A percentile compares a stretch with the other conserved stretches of the same genome.
Conservation (phyloP, 306 rosid species). For the Mimosa bimucronata region DNA sequence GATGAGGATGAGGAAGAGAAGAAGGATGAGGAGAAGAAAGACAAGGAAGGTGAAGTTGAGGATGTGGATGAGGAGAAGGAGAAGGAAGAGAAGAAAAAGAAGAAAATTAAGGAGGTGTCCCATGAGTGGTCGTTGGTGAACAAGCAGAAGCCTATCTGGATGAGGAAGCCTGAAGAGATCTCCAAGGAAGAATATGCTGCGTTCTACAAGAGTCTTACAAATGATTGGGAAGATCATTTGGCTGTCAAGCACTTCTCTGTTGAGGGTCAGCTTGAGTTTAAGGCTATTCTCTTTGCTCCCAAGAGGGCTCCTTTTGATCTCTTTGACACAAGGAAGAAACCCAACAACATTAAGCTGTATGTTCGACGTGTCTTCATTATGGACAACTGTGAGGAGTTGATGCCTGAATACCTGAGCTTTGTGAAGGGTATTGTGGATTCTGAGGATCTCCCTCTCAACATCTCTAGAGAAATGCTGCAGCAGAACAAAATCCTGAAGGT, state of each 20-base stretch:
- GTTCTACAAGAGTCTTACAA: constrained; percentile 89
- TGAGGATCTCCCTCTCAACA: constrained; percentile 93
- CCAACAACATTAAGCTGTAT: constrained; percentile 86
- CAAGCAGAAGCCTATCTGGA: constrained; percentile 97
- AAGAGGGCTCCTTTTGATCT: constrained; percentile 97
- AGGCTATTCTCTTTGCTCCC: constrained; percentile 90
- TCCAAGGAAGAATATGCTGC: constrained; percentile 89
- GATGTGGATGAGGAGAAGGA: constrained; percentile 89
- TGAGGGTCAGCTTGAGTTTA: constrained; percentile 92
- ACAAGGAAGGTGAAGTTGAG: constrained; percentile 68
- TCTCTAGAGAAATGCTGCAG: constrained; percentile 86
- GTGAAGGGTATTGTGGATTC: constrained; percentile 95
- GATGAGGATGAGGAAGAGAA: constrained; percentile 93
- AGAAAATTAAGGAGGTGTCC: constrained; percentile 86
- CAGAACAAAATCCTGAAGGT: constrained; percentile 94
- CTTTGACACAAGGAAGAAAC: constrained; percentile 92
- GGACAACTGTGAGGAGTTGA: constrained; percentile 98
- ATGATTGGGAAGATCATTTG: constrained; percentile 96
- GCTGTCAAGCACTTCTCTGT: constrained; percentile 96
- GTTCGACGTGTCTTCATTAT: constrained; percentile 91
- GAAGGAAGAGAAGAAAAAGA: constrained; percentile 87
- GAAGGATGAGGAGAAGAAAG: constrained; percentile 35
- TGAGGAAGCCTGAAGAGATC: constrained; percentile 97
- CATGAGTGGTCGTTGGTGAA: constrained; percentile 91
- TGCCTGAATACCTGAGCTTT: constrained; percentile 86